phyloP scores from a whole-genome alignment of 257 asterid genomes.

The Primulina tabacum region DNA sequence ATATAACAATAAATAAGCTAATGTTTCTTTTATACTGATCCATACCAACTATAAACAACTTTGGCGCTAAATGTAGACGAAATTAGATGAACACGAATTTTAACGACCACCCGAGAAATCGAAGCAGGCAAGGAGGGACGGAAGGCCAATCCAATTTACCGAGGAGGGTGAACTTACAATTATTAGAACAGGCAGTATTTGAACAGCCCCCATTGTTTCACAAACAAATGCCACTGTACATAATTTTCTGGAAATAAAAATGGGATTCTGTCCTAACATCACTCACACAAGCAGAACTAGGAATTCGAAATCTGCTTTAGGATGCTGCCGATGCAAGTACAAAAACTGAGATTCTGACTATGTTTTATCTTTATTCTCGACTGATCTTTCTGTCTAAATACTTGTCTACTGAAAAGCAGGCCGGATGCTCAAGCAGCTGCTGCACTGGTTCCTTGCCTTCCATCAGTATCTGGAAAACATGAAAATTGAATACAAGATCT shows the following conservation, averaged over 20 bases:
- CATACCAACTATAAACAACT: neutral
- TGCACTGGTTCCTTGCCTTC: slow-evolving; percentile 47
- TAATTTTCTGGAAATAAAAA: slow-evolving; percentile 21
- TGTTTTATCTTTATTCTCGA: slow-evolving; percentile 21
- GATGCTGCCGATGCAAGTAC: slow-evolving; percentile 37
- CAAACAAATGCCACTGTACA: slow-evolving; percentile 26
- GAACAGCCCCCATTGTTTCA: no score
- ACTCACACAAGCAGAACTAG: slow-evolving; percentile 46
- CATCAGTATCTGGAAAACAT: slow-evolving; percentile 38
- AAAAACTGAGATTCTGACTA: slow-evolving; percentile 22
- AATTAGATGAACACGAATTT: neutral
- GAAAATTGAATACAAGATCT: slow-evolving; percentile 10
- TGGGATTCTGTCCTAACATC: slow-evolving; percentile 28
- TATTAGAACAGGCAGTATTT: no score
- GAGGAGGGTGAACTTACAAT: no score
- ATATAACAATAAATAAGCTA: neutral
- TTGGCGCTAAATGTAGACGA: neutral
- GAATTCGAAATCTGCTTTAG: slow-evolving; percentile 33
- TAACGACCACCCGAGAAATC: neutral
- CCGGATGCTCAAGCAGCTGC: slow-evolving; percentile 42
- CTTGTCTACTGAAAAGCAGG: slow-evolving; percentile 36
- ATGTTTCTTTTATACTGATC: no score
- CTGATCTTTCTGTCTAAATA: slow-evolving; percentile 31
- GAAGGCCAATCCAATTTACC: neutral
- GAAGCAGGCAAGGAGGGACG: no score